phyloP scores from a whole-genome alignment of 2,329 filamentous ascomycete species.

The Diaporthe australafricana region DNA sequence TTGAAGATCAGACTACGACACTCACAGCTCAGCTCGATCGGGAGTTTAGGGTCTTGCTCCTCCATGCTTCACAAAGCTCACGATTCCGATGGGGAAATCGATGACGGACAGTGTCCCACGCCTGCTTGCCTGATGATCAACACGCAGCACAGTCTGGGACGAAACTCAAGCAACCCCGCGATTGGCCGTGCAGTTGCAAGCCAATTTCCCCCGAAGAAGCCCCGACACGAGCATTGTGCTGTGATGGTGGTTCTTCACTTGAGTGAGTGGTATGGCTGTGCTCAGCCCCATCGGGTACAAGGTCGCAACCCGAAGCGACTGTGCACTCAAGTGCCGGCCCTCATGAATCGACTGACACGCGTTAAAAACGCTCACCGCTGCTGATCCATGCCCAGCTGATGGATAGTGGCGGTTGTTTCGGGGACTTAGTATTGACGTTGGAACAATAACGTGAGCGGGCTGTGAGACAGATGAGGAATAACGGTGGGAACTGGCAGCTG shows the following conservation, averaged over 20 bases:
- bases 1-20: background rate
- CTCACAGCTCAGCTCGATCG: background rate
- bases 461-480: background rate
- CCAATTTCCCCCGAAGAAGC: background rate
- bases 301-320: conserved; percentile 23
- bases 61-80: background rate
- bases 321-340: conserved; percentile 32
- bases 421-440: conserved; percentile 4
- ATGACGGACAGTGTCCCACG: background rate
- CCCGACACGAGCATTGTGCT: background rate
- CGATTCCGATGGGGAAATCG: conserved; percentile 2
- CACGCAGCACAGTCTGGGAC: background rate
- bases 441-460: background rate
- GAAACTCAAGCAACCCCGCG: conserved; percentile 15
- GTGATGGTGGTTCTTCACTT: background rate
- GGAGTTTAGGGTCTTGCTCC: background rate
- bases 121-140: background rate
- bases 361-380: conserved; percentile 30
- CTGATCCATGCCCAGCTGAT: background rate
- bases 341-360: conserved; percentile 31
- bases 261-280: conserved; percentile 2
- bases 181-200: conserved; percentile 18
- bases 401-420: conserved; percentile 7
- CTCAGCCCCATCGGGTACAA: conserved; percentile 20
- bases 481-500: conserved; percentile 26